Conservation (phyloP, 2,329 filamentous ascomycete species). For the Sporothrix brunneoviolacea region DNA sequence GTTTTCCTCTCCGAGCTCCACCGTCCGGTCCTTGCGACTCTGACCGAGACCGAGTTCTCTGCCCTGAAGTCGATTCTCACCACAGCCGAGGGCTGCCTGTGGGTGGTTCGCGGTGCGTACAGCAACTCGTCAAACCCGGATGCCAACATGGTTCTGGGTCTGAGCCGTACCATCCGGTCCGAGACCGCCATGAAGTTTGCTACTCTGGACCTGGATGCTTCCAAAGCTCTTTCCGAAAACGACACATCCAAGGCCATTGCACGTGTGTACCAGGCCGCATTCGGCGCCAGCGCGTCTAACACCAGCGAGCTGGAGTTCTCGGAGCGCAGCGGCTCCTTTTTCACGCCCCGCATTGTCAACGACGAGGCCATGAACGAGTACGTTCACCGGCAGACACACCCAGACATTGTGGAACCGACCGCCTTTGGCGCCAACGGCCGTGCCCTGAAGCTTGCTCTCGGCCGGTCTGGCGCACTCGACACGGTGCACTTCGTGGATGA, state of each 20-base stretch:
- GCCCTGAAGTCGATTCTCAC: conserved; percentile 31
- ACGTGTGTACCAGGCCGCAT: conserved; percentile 31
- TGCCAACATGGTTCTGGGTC: conserved; percentile 38
- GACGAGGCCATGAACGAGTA: conserved; percentile 36
- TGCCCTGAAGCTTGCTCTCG: conserved; percentile 32
- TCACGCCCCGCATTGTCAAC: conserved; percentile 34
- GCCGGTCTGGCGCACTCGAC: conserved; percentile 32
- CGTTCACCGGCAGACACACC: conserved; percentile 37
- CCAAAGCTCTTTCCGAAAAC: conserved; percentile 19
- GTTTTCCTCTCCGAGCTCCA: conserved; percentile 41
- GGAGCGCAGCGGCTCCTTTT: conserved; percentile 32
- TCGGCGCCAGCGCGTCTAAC: conserved; percentile 25
- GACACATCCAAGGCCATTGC: conserved; percentile 22
- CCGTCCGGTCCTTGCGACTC: conserved; percentile 34
- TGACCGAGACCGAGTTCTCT: conserved; percentile 33
- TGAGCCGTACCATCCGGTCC: conserved; percentile 40
- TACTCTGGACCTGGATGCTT: conserved; percentile 39
- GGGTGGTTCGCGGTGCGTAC: conserved; percentile 36
- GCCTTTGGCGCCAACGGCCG: conserved; percentile 33
- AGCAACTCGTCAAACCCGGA: conserved; percentile 30
- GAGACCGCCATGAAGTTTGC: conserved; percentile 39
- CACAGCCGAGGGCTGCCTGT: conserved; percentile 30
- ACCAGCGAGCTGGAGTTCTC: conserved; percentile 38
- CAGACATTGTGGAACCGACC: conserved; percentile 30
- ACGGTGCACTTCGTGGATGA: conserved; percentile 35